A percentile compares a stretch with the other conserved stretches of the same genome.
Conservation (phyloP, 2,329 filamentous ascomycete species). For the Saccharata proteae region DNA sequence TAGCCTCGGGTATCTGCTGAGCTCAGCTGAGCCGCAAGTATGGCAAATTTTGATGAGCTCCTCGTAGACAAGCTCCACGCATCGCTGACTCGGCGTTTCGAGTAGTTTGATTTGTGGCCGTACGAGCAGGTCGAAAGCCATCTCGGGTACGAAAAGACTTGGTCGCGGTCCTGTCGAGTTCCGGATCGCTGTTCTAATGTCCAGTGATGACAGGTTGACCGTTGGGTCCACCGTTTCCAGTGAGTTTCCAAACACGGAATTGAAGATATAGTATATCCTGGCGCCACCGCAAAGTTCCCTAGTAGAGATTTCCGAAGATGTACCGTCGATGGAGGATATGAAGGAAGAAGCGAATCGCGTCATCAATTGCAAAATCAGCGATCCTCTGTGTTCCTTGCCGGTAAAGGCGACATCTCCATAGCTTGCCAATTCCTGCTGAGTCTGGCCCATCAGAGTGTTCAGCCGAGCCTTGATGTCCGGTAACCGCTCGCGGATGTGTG, state of each 20-base stretch:
- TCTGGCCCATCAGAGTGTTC: constrained; percentile 99
- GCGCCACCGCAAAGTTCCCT: constrained; percentile 94
- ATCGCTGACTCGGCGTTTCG: constrained; percentile 88
- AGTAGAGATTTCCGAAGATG: constrained; percentile 94
- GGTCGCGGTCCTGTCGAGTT: constrained; percentile 95
- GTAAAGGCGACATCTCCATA: constrained; percentile 98
- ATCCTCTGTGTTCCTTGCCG: constrained; percentile 91
- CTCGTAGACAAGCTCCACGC: constrained; percentile 95
- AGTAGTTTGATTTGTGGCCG: constrained; percentile 98
- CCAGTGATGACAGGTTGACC: constrained; percentile 82
- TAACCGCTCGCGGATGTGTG: constrained; percentile 86
- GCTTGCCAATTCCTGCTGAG: constrained; percentile 93
- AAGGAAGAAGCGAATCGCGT: constrained; percentile 96
- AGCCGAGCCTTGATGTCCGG: constrained; percentile 96
- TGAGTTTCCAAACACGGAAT: constrained; percentile 94
- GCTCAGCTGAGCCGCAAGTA: constrained; percentile 89
- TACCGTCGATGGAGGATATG: constrained; percentile 97
- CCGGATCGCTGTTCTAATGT: constrained; percentile 93
- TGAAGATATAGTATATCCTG: constrained; percentile 97
- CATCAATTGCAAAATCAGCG: constrained; percentile 92
- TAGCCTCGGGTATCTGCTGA: constrained; percentile 80
- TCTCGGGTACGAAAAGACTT: constrained; percentile 91
- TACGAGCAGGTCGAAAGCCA: constrained; percentile 93
- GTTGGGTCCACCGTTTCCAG: constrained; percentile 94
- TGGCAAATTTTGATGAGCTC: constrained; percentile 99